Percentiles rank a stretch among this genome's conserved stretches.
Conservation (phyloP, 2,329 filamentous ascomycete genomes). For the Epichloe uncinata region DNA sequence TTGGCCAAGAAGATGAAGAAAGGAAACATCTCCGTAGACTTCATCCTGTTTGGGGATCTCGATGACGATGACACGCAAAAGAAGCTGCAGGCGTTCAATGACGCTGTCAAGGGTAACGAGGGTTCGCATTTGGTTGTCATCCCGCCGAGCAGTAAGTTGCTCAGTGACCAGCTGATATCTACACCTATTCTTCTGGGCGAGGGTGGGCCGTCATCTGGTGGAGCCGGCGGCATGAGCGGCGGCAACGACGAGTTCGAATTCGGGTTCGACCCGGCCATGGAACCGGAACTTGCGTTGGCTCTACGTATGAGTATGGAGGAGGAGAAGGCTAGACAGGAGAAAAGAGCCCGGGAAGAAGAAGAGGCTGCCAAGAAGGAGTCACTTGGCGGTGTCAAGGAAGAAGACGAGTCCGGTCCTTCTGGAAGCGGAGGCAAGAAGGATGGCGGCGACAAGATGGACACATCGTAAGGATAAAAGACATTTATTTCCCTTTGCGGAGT, state of each 20-base stretch:
- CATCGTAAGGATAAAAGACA: constrained; percentile 37
- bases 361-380: constrained; percentile 59
- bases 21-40: constrained; percentile 84
- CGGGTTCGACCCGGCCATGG: constrained; percentile 78
- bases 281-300: constrained; percentile 88
- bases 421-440: constrained; percentile 27
- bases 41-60: constrained; percentile 87
- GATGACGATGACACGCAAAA: constrained; percentile 79
- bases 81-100: constrained; percentile 89
- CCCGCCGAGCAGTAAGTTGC: constrained; percentile 77
- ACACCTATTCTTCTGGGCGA: constrained; percentile 86
- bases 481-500: neutral
- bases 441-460: constrained; percentile 73
- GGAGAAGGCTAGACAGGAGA: constrained; percentile 87
- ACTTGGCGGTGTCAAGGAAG: constrained; percentile 72
- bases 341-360: constrained; percentile 64
- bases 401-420: constrained; percentile 49
- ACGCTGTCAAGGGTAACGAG: constrained; percentile 80
- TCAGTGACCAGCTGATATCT: constrained; percentile 82
- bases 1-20: constrained; percentile 99
- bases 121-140: constrained; percentile 86
- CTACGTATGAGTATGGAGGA: constrained; percentile 97
- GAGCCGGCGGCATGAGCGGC: constrained; percentile 42
- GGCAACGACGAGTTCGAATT: constrained; percentile 57
- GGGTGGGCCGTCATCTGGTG: constrained; percentile 34